Evolutionary conservation across 176 grass and related monocot species (phyloP), one percentile per base, ranked within the genome.

Genomic region (Avena insularis): DNA sequence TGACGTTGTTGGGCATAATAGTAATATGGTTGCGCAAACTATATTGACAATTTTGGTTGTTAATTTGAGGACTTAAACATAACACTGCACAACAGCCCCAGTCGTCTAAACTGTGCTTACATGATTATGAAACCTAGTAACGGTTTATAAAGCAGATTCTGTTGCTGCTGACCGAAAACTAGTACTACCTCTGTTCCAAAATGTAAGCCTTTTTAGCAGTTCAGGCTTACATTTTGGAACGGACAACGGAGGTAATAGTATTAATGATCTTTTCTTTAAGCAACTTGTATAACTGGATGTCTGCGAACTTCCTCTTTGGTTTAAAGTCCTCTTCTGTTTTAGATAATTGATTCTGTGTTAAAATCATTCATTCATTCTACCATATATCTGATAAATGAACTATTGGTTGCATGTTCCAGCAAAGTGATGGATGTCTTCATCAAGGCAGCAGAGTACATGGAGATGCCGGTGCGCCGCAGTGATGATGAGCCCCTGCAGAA

Each of bases 341-440:
- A 5, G 14, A 8, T 66, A 75, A 64, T 50, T 9, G 8, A 5
- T 82, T 81, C 27, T 80, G 25, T 13, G 31, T 77, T 77, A 10
- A 51, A 80, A 51, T 76, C 13, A 67, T 82, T 55, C 45, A 48
- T 73, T 9, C 1, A 1, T 75, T 51, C 55, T 14, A 5, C 29
- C 60, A 27, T 59, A 27, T 59, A 75, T 56, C 79, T 93, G 82
- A 93, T n/a, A 14, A 47, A 54, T 79, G 60, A 69, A 59, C 23
- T 88, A 23, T 48, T 83, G 17, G 55, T 40, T 55, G 38, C 46
- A 77, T 91, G 38, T 79, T 79, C 77, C 92, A 99, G 97, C 91
- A 99, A 99, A 90, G 94, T 99, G 82, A 92, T 97, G 92, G 97
- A 99, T 90, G 94, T 99, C 62, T 99, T 99, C 90, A 99, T 99